These are phyloP conservation scores for Triangularia setosa DNA, from an alignment of 2,329 filamentous ascomycete genomes.

Conservation along the genomic window DNA sequence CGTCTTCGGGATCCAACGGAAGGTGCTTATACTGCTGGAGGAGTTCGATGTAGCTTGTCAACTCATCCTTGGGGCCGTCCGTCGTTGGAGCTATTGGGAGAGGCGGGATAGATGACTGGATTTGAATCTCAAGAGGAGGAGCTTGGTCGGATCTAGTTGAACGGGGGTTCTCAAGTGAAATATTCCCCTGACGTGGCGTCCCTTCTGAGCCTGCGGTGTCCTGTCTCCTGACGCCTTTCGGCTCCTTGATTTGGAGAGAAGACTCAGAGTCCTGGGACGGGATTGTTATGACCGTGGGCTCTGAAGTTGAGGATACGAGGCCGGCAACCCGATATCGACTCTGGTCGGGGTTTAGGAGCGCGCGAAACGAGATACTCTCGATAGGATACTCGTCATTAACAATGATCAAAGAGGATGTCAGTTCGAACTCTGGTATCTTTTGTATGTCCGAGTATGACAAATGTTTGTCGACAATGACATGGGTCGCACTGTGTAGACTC, in stretches of 20 bases:
- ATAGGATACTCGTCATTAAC: slow-evolving; percentile 67
- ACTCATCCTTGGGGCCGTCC: slow-evolving; percentile 43
- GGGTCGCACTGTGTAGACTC: slow-evolving; percentile 59
- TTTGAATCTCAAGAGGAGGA: not conserved
- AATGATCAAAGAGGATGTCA: slow-evolving; percentile 40
- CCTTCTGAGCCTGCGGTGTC: slow-evolving; percentile 36
- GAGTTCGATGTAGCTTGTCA: slow-evolving; percentile 62
- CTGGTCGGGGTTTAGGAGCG: slow-evolving; percentile 56
- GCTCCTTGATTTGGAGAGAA: slow-evolving; percentile 49
- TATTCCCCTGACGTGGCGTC: slow-evolving; percentile 26
- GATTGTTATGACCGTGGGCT: not conserved
- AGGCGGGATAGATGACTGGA: not conserved
- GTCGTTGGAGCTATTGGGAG: not conserved
- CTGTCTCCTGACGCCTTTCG: slow-evolving; percentile 35
- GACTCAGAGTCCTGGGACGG: slow-evolving; percentile 23
- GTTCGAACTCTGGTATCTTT: slow-evolving; percentile 23
- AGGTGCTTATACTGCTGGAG: slow-evolving; percentile 58
- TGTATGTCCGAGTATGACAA: slow-evolving; percentile 63
- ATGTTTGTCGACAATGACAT: slow-evolving; percentile 72
- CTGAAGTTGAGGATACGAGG: slow-evolving; percentile 30
- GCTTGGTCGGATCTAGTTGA: not conserved
- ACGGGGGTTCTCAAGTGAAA: slow-evolving; percentile 8
- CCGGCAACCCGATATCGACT: slow-evolving; percentile 57
- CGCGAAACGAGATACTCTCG: slow-evolving; percentile 60
- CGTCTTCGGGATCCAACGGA: slow-evolving; percentile 48